A percentile compares a stretch with the other conserved stretches of the same genome.
phyloP scores from a whole-genome alignment of 768 basidiomycete species.

The Cubamyces lactineus region DNA sequence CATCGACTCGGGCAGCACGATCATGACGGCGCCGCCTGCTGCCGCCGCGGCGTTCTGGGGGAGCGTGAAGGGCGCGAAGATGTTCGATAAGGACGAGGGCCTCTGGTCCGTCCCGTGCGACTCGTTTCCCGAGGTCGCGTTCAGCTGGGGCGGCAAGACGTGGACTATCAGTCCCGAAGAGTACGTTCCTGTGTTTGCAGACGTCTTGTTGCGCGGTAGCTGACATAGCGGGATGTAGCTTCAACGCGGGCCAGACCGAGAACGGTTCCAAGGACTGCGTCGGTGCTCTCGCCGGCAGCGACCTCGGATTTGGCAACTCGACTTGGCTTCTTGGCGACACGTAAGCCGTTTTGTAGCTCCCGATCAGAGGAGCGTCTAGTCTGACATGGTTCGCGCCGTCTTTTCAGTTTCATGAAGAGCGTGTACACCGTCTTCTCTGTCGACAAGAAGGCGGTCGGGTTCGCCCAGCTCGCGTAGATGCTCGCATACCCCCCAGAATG shows the following conservation, averaged over 20 bases:
- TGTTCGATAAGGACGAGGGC: slow-evolving; percentile 14
- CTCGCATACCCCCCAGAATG: not conserved
- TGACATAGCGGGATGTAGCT: not conserved
- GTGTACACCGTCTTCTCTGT: slow-evolving; percentile 18
- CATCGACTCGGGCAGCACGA: slow-evolving; percentile 35
- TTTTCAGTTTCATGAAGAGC: slow-evolving; percentile 13
- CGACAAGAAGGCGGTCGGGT: slow-evolving; percentile 13
- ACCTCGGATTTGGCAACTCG: slow-evolving; percentile 23
- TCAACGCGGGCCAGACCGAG: slow-evolving; percentile 17
- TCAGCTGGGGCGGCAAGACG: slow-evolving; percentile 26
- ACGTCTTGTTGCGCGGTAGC: not conserved
- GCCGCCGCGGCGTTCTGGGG: slow-evolving; percentile 33
- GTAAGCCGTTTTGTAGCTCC: not conserved
- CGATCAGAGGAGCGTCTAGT: no score
- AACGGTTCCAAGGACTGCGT: slow-evolving; percentile 14
- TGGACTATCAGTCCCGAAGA: slow-evolving; percentile 19
- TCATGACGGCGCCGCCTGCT: slow-evolving; percentile 31
- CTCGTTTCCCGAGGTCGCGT: slow-evolving; percentile 19
- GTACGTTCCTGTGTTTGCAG: not conserved
- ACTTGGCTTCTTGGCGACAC: slow-evolving; percentile 28
- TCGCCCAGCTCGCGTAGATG: slow-evolving; percentile 14
- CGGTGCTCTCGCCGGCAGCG: slow-evolving; percentile 19
- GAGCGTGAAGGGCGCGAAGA: slow-evolving; percentile 31
- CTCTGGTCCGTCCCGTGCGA: slow-evolving; percentile 24
- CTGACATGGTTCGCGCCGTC: not conserved